These are phyloP conservation scores for Melampsora americana DNA, from an alignment of 1,284 basidiomycete species.

Conservation along the genomic window DNA sequence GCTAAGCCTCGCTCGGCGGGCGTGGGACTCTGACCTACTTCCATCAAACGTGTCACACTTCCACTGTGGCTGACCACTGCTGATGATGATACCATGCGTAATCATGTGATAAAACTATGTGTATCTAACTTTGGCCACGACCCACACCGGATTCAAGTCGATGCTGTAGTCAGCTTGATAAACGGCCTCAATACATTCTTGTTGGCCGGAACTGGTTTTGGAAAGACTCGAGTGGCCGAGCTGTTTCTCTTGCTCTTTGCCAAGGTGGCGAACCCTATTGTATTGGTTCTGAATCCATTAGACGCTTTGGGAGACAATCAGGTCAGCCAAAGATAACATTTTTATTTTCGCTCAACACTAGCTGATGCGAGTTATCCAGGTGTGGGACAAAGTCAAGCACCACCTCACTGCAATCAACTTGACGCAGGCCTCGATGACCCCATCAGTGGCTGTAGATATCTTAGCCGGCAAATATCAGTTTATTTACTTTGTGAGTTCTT, in stretches of 20 bases:
- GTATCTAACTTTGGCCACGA: too few relatives aligned
- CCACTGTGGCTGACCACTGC: too few relatives aligned
- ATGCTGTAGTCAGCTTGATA: background rate
- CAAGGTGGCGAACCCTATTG: background rate
- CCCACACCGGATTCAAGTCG: background rate
- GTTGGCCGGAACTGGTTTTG: background rate
- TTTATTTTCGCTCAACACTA: too few relatives aligned
- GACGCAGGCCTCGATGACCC: background rate
- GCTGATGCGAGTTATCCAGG: background rate
- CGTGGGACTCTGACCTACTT: too few relatives aligned
- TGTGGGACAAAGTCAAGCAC: background rate
- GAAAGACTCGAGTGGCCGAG: background rate
- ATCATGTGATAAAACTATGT: too few relatives aligned
- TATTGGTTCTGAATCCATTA: background rate
- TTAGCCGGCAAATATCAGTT: background rate
- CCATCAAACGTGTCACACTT: too few relatives aligned
- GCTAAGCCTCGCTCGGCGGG: too few relatives aligned
- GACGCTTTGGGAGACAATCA: background rate
- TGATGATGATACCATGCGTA: too few relatives aligned
- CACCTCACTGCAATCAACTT: background rate
- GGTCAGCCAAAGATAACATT: background rate
- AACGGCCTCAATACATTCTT: background rate
- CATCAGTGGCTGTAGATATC: background rate
- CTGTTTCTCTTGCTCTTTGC: background rate
- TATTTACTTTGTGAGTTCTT: background rate